A percentile compares a stretch with the other conserved stretches of the same genome.
These are phyloP conservation scores for Yamadazyma sp. DNA, from an alignment of 1,139 yeast genomes.

Conservation along the genomic window DNA sequence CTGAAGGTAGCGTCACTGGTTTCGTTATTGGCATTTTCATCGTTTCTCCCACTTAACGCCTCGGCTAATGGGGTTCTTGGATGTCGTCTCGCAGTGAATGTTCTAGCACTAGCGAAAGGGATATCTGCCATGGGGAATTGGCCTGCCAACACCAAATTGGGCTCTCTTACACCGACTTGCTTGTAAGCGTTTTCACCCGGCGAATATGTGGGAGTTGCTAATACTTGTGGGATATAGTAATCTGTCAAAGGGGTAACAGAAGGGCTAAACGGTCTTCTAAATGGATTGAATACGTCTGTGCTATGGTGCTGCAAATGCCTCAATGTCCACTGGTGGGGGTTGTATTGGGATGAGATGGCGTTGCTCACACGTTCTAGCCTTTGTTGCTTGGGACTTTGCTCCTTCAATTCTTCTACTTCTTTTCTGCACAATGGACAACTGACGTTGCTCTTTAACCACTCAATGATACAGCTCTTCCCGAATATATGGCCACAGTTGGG, in stretches of 20 bases:
- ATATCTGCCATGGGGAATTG: slow-evolving; percentile 31
- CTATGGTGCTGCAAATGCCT: slow-evolving; percentile 29
- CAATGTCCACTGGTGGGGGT: slow-evolving; percentile 19
- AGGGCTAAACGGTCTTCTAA: slow-evolving; percentile 38
- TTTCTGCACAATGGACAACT: slow-evolving; percentile 49
- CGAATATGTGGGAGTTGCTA: slow-evolving; percentile 24
- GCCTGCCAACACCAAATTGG: slow-evolving; percentile 31
- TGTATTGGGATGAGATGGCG: slow-evolving; percentile 11
- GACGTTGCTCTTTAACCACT: slow-evolving; percentile 42
- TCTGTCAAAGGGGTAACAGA: slow-evolving; percentile 45
- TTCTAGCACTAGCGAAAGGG: slow-evolving; percentile 6
- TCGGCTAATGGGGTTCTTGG: slow-evolving; percentile 5
- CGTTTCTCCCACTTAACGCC: slow-evolving; percentile 8
- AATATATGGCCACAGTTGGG: slow-evolving; percentile 45
- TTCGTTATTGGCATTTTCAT: slow-evolving; percentile 6
- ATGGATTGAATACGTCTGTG: slow-evolving; percentile 43
- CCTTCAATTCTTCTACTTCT: slow-evolving; percentile 35
- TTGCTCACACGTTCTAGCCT: slow-evolving; percentile 17
- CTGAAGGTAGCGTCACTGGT: neutral
- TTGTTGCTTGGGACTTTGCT: slow-evolving; percentile 21
- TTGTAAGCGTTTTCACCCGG: slow-evolving; percentile 8
- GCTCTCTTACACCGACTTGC: slow-evolving; percentile 20
- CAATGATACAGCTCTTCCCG: slow-evolving; percentile 43
- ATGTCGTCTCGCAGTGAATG: slow-evolving; percentile 3
- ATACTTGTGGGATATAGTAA: slow-evolving; percentile 37